phyloP scores from a whole-genome alignment of 2,329 filamentous ascomycete species.

The Colletotrichum lentis region DNA sequence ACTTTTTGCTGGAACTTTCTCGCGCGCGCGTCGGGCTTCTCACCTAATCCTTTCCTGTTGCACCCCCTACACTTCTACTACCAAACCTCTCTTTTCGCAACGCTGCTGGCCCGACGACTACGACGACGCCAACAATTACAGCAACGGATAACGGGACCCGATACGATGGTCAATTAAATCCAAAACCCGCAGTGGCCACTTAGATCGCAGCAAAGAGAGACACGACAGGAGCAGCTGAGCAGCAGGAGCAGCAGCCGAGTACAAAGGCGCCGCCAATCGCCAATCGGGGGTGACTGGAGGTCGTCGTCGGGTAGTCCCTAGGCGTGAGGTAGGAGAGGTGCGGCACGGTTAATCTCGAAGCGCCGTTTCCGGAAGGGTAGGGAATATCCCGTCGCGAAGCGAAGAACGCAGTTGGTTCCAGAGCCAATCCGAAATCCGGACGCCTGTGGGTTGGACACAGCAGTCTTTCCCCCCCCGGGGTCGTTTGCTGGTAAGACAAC shows the following conservation, averaged over 20 bases:
- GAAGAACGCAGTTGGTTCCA: background rate
- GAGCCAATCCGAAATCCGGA: conserved; percentile 16
- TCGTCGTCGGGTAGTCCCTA: background rate
- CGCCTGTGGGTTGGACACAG: conserved; percentile 1
- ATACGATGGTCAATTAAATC: conserved; percentile 27
- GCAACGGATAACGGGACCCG: background rate
- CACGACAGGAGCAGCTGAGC: conserved; percentile 16
- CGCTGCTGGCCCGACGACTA: conserved; percentile 11
- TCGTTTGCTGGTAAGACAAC: conserved; percentile 6
- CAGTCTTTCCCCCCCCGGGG: background rate
- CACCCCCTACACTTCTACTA: background rate
- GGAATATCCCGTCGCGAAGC: conserved; percentile 30
- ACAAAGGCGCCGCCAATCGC: conserved; percentile 26
- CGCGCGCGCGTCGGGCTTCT: conserved; percentile 1
- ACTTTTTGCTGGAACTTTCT: conserved; percentile 30
- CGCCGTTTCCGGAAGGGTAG: conserved; percentile 28
- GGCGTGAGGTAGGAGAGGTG: background rate
- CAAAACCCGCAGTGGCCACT: conserved; percentile 19
- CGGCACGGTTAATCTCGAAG: conserved; percentile 2
- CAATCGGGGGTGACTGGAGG: background rate
- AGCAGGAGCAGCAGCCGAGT: conserved; percentile 7
- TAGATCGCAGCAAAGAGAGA: conserved; percentile 25
- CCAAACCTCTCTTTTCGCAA: conserved; percentile 14
- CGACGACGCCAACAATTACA: conserved; percentile 12
- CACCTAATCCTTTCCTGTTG: conserved; percentile 10